phyloP scores from a whole-genome alignment of 108 stramenopile genomes.

The Nitzschia putrida region DNA sequence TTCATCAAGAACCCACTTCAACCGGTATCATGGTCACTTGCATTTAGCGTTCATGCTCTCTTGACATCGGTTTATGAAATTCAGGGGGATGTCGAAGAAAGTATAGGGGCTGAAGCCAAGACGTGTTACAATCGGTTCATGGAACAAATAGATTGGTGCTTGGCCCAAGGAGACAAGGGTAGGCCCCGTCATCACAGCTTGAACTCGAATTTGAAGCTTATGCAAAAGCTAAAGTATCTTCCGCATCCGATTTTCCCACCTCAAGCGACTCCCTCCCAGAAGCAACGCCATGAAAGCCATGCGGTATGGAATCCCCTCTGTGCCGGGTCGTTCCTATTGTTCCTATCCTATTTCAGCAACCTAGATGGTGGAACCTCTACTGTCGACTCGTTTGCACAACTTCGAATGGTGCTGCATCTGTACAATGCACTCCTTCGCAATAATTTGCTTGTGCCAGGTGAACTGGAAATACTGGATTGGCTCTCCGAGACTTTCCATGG shows the following conservation, averaged over 20 bases:
- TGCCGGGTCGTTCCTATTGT: conserved; percentile 41
- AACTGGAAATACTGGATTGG: conserved; percentile 32
- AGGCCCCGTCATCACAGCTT: no score
- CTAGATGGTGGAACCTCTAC: conserved; percentile 39
- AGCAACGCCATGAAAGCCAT: neutral
- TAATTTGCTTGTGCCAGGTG: conserved; percentile 26
- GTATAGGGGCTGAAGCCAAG: conserved; percentile 21
- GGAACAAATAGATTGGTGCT: conserved; percentile 19
- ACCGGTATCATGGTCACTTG: conserved; percentile 46
- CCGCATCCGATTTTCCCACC: no score
- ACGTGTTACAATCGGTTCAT: conserved; percentile 26
- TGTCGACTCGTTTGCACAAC: conserved; percentile 48
- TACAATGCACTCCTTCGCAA: conserved; percentile 50
- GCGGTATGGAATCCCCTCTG: conserved; percentile 59
- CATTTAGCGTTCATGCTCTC: conserved; percentile 53
- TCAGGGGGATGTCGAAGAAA: conserved; percentile 7
- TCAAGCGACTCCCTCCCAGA: no score
- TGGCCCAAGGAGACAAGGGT: no score
- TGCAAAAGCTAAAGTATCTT: no score
- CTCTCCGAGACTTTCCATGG: conserved; percentile 38
- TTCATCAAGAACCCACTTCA: conserved; percentile 40
- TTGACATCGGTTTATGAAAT: conserved; percentile 47
- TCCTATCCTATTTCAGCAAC: conserved; percentile 40
- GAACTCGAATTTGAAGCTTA: no score
- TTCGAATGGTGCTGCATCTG: conserved; percentile 49